Base-by-base conservation (phyloP, 2,329 filamentous ascomycete genomes). In the Mycogone perniciosa region DNA sequence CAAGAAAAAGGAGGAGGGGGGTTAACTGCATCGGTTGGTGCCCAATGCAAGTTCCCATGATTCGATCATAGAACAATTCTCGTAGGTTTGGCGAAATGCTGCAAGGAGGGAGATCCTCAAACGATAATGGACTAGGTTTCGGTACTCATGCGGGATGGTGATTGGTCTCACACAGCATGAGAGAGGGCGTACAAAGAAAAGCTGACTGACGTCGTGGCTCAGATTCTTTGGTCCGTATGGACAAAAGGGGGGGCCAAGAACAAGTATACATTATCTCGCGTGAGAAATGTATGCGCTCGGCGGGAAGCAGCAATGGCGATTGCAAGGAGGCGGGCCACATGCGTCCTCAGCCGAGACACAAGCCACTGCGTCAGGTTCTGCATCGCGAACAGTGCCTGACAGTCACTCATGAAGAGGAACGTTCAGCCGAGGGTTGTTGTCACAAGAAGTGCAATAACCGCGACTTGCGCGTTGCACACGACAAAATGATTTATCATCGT, bases 21-120 rank as follows among this genome's bases (percentile, higher is more conserved):
- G 38, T 6, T 53, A 48, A 50, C 46, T 34, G 43, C 46, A 53
- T 53, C 46, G 51, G 46, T 43, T 50, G 51, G 46, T 50, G 43
- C 51, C 51, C 41, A 35, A 53, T 53, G 51, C 51, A 49, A 42
- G 31, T 46, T 46, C 33, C 51, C 51, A 45, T 46, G 31, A 44
- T 42, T 31, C 51, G 51, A 53, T 53, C 51, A 51, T 46, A 34
- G 43, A 53, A 30, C 45, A 44, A 31, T 40, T 31, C 8, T 13
- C 35, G 50, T 13, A 26, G 34, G 27, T 35, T 6, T 11, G 7
- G 31, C 5, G 11, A n/a, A 26, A 37, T 31, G 35, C 10, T 37
- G 8, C 41, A 31, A 37, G 8, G 27, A 5, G 8, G 45, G 10
- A 45, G n/a, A 7, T 29, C 2, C 27, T 31, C 13, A 8, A 5